Evolutionary conservation across 192 early-diverging fungal genomes (phyloP), one percentile per base, ranked within the genome.

Genomic region (Phlyctochytrium bullatum): DNA sequence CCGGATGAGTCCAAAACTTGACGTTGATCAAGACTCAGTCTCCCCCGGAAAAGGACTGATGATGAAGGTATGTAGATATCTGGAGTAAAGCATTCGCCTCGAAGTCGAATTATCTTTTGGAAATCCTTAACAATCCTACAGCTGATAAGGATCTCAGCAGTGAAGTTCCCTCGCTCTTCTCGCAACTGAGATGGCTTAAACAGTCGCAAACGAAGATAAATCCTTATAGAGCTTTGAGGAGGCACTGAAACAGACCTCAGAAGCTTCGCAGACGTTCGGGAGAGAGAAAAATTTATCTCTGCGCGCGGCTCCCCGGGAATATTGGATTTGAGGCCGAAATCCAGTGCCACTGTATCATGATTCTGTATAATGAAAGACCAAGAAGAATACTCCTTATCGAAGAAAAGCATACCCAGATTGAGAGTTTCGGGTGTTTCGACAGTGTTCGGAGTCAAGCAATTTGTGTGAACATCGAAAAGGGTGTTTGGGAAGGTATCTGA

Each of bases 91-190:
- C 87, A 88, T 51, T 84, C 76, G 27, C 88, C 88, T 35, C 77
- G 81, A 25, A 93, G 65, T 12, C 70, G 31, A 29, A 93, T 83
- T 12, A 80, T 86, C 52, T 89, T 86, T 64, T 91, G 90, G 67
- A 89, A 91, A 74, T 93, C 91, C 63, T 90, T 90, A 1, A 93
- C 89, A 20, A 90, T 75, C 12, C 90, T 81, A 61, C 91, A 93
- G 66, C 91, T 90, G 51, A 93, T 83, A 62, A 85, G 86, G 6
- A 93, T 88, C 67, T 91, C 88, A 25, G 36, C 80, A 69, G 33
- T 76, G 72, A 4, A 75, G 65, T 10, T 69, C 67, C 23, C 25
- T 23, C 27, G 27, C 57, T 30, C 10, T 34, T 64, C 59, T 24
- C 58, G 80, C 75, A n/a, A n/a, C n/a, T n/a, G n/a, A n/a, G 23